These are phyloP conservation scores for Tylopilus orsonianus DNA, from an alignment of 1,284 basidiomycete species.

Conservation along the genomic window DNA sequence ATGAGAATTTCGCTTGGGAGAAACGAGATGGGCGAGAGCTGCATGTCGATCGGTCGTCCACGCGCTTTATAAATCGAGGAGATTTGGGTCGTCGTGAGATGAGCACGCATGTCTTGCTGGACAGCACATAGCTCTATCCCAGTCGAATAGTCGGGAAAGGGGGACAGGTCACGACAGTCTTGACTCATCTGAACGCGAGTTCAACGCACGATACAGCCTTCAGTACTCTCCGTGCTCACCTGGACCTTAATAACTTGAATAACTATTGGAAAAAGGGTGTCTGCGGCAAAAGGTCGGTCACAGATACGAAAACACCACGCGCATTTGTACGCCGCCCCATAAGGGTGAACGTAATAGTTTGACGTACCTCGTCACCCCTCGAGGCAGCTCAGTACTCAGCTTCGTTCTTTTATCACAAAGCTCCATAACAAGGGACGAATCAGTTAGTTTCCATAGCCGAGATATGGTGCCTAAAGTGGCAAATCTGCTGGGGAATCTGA, in stretches of 20 bases:
- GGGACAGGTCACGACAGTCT: neutral
- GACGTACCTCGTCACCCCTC: constrained; percentile 4
- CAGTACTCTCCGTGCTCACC: neutral
- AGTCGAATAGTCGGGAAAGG: neutral
- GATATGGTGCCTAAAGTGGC: neutral
- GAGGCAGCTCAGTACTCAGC: neutral
- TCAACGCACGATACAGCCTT: neutral
- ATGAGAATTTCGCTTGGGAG: constrained; percentile 22
- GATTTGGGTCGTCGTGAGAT: neutral
- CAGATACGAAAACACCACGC: neutral
- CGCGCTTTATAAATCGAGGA: neutral
- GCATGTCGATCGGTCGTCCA: neutral
- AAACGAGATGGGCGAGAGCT: constrained; percentile 17
- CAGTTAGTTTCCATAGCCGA: neutral
- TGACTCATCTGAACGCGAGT: neutral
- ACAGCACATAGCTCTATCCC: neutral
- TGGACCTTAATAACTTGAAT: neutral
- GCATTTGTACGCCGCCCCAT: neutral
- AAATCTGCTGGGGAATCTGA: neutral
- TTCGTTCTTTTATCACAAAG: neutral
- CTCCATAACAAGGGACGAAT: too few species aligned
- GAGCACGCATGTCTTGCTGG: neutral
- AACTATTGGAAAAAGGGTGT: too few species aligned
- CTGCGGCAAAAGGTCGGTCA: neutral
- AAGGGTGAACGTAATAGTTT: constrained; percentile 5